Percentiles rank a stretch among this genome's conserved stretches.
Conservation (phyloP, 148 eudicot genomes). For the Rhododendron molle region DNA sequence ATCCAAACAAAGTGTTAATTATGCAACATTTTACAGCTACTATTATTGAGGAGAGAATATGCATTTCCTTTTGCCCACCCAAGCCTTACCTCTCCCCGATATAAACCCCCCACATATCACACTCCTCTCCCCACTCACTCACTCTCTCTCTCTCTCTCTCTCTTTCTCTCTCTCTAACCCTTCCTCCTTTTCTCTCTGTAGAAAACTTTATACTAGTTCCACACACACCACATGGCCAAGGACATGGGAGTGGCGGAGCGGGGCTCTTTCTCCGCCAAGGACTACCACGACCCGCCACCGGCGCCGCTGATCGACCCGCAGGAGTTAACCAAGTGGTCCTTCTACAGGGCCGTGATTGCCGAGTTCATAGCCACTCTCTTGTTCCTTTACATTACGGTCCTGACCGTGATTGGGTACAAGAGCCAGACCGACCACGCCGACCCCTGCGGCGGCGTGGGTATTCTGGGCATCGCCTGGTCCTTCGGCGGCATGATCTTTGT, state of each 20-base stretch:
- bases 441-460: slow-evolving; percentile 22
- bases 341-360: slow-evolving; percentile 23
- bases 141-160: neutral
- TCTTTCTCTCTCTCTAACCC: neutral
- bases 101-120: neutral
- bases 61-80: neutral
- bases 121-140: neutral
- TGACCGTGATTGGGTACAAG: slow-evolving; percentile 39
- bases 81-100: neutral
- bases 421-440: slow-evolving; percentile 21
- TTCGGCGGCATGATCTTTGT: slow-evolving; percentile 29
- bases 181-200: neutral
- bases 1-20: too few relatives aligned
- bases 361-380: slow-evolving; percentile 33
- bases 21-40: too few relatives aligned
- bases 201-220: neutral
- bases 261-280: slow-evolving; percentile 27
- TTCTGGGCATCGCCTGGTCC: slow-evolving; percentile 25
- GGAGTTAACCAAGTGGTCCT: slow-evolving; percentile 20
- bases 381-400: slow-evolving; percentile 34
- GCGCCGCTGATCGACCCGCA: slow-evolving; percentile 21
- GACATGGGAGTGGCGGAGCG: slow-evolving; percentile 23
- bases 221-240: slow-evolving; percentile 13
- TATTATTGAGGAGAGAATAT: too few relatives aligned
- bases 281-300: slow-evolving; percentile 32